These are phyloP conservation scores for Aristolochia fimbriata DNA, from an alignment of 164 flowering plant species.

Conservation along the genomic window DNA sequence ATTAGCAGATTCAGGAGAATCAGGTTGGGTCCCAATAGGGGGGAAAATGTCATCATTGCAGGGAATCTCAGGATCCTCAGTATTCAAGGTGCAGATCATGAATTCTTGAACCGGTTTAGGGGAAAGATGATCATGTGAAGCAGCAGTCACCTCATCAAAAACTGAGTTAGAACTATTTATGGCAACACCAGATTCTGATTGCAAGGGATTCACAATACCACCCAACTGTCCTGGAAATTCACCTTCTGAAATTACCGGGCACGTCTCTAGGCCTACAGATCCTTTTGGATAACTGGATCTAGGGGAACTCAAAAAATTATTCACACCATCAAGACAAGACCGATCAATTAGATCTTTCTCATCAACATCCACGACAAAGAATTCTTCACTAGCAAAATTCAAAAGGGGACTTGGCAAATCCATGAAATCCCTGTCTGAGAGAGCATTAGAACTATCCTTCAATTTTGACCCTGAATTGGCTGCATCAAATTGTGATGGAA, in stretches of 20 bases:
- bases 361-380: slow-evolving; percentile 33
- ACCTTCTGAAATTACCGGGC: slow-evolving; percentile 8
- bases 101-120: slow-evolving; percentile 30
- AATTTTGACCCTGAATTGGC: slow-evolving; percentile 20
- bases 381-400: slow-evolving; percentile 41
- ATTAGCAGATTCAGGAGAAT: slow-evolving; percentile 14
- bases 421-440: slow-evolving; percentile 31
- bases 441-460: slow-evolving; percentile 15
- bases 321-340: slow-evolving; percentile 41
- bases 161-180: slow-evolving; percentile 15
- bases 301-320: slow-evolving; percentile 45
- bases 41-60: slow-evolving; percentile 53
- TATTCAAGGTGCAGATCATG: slow-evolving; percentile 51
- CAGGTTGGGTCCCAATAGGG: slow-evolving; percentile 9
- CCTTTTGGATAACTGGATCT: slow-evolving; percentile 22
- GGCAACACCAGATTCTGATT: slow-evolving; percentile 6
- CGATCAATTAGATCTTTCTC: slow-evolving; percentile 41
- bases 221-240: slow-evolving; percentile 13
- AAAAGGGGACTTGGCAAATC: slow-evolving; percentile 38
- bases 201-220: slow-evolving; percentile 8
- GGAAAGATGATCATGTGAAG: slow-evolving; percentile 15
- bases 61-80: slow-evolving; percentile 72
- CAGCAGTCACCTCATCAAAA: slow-evolving; percentile 11
- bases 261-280: slow-evolving; percentile 16
- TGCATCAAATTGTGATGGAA: slow-evolving; percentile 21